phyloP scores from a whole-genome alignment of 176 grass and related monocot genomes.

The Cenchrus fungigraminus region DNA sequence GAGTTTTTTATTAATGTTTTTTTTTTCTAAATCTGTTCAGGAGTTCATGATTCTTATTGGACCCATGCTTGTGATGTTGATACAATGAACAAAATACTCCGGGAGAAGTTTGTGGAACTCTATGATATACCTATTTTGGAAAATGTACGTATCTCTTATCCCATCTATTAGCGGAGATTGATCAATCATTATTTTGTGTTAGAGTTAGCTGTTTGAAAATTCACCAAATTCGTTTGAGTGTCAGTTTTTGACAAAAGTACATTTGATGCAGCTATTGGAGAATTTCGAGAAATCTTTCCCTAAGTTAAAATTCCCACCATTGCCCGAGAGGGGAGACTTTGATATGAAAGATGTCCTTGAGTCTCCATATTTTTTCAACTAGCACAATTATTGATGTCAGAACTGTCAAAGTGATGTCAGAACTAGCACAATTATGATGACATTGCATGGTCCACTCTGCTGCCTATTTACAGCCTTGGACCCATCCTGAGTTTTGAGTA shows the following conservation, averaged over 20 bases:
- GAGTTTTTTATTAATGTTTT: background rate
- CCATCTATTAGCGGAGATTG: slow-evolving; percentile 23
- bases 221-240: background rate
- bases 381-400: background rate
- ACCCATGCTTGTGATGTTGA: slow-evolving; percentile 97
- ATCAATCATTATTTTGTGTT: background rate
- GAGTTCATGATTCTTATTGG: slow-evolving; percentile 99
- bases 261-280: slow-evolving; percentile 77
- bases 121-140: slow-evolving; percentile 87
- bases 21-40: slow-evolving; percentile 52
- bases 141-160: slow-evolving; percentile 68
- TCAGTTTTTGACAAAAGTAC: slow-evolving; percentile 18
- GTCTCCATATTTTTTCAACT: slow-evolving; percentile 96
- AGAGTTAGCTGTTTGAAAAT: background rate
- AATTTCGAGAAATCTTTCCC: slow-evolving; percentile 86
- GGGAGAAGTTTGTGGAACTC: slow-evolving; percentile 95
- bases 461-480: background rate
- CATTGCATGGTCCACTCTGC: slow-evolving; percentile 5
- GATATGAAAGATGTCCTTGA: slow-evolving; percentile 79
- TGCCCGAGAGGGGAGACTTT: slow-evolving; percentile 93
- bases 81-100: slow-evolving; percentile 89
- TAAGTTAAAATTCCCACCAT: slow-evolving; percentile 59
- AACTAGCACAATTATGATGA: background rate
- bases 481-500: slow-evolving; percentile 10
- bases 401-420: too few species aligned